These are phyloP conservation scores for Diaporthe nobilis DNA, from an alignment of 2,329 filamentous ascomycete genomes.

Conservation along the genomic window DNA sequence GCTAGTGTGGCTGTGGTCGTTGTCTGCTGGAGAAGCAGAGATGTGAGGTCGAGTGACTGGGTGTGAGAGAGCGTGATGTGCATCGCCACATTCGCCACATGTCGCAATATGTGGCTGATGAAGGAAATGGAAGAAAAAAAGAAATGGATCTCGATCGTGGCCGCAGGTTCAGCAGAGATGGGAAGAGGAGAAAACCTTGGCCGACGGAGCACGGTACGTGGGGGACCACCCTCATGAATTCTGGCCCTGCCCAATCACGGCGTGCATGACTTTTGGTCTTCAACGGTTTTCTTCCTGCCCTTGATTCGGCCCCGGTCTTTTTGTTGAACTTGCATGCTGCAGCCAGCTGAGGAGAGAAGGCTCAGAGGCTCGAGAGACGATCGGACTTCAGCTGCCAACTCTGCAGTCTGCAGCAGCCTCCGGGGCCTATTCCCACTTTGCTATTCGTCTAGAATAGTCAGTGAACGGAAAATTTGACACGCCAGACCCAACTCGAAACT, in stretches of 20 bases:
- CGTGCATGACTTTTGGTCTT: neutral
- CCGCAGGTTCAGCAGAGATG: constrained; percentile 1
- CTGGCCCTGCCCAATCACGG: constrained; percentile 7
- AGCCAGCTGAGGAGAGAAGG: neutral
- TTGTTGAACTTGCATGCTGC: neutral
- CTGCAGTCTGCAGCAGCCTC: constrained; percentile 2
- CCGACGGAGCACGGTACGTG: constrained; percentile 9
- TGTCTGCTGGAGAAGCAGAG: neutral
- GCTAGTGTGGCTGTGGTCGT: constrained; percentile 18
- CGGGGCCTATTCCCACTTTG: neutral
- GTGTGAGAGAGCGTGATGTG: neutral
- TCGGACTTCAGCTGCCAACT: constrained; percentile 9
- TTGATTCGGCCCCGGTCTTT: neutral
- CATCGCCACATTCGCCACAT: constrained; percentile 18
- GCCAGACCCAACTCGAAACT: too few species aligned
- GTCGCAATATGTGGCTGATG: constrained; percentile 13
- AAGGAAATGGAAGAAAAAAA: neutral
- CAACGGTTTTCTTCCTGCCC: neutral
- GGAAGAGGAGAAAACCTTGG: neutral
- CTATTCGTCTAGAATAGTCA: too few species aligned
- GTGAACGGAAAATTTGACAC: too few species aligned
- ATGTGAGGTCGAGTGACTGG: neutral
- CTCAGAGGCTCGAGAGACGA: too few species aligned
- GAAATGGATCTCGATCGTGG: constrained; percentile 26
- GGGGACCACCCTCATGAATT: constrained; percentile 7